Base-by-base conservation (phyloP, 768 basidiomycete species). In the Kwoniella mangroviensis region DNA sequence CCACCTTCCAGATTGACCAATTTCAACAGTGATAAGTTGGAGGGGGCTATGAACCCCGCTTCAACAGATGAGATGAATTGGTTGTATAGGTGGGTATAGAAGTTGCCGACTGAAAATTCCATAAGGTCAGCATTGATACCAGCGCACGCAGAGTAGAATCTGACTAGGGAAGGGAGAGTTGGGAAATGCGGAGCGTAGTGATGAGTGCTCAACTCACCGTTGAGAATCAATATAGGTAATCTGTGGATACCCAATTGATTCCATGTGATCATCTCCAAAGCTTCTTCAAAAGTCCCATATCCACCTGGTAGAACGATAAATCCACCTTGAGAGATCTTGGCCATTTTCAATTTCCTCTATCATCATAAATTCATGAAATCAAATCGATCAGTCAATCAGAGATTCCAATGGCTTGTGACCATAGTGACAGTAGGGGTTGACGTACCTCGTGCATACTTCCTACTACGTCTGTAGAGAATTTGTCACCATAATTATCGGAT, bases 241-340 rank as follows among this genome's bases (percentile, higher is more conserved):
- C 77, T 73, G 90, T 94, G 78, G 17, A 74, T 73, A 11, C 72
- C 69, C 24, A 79, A 68, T 78, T 98, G 96, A 21, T 92, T 92
- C 96, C 96, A 99, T 0, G 95, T 97, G 15, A 90, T 88, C 71
- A 92, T 94, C 83, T 98, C 96, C 34, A 97, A 83, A n/a, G 93
- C 92, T 87, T 98, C 96, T 84, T 99, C 97, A 72, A 93, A 92
- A 0, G 95, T 98, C 11, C 96, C 96, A 79, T 89, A 97, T 0
- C 96, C 96, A 21, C 96, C 96, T 1, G 96, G 95, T 21, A 99
- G 85, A 12, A 90, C 92, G 57, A 98, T 85, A 76, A 99, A 99
- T 0, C 89, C 94, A 19, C 87, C 86, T 1, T 83, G 80, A 0
- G 88, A 88, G 10, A 91, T 85, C 72, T 87, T 88, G 0, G 95